Conservation (phyloP, 2,329 filamentous ascomycete species). For the Diaporthe citri region DNA sequence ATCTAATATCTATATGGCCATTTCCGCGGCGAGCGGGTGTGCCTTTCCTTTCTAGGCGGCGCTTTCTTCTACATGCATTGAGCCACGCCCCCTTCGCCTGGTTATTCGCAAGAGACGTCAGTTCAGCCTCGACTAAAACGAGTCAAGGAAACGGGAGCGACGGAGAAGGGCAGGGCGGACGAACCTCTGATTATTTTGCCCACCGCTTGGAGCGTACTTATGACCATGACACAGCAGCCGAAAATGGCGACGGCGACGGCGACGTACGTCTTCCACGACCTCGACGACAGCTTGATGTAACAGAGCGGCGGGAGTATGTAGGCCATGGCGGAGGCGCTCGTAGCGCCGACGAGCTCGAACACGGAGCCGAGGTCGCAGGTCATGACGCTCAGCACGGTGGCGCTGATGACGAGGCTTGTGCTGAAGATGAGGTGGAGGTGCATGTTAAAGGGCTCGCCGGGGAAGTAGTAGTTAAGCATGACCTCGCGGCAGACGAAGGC, state of each 20-base stretch:
- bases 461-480: slow-evolving; percentile 87
- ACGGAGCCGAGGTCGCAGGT: slow-evolving; percentile 95
- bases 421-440: slow-evolving; percentile 90
- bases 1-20: slow-evolving; percentile 21
- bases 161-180: not conserved
- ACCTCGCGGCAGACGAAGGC: slow-evolving; percentile 98
- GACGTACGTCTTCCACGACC: slow-evolving; percentile 53
- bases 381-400: slow-evolving; percentile 82
- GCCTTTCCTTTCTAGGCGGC: not conserved
- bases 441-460: slow-evolving; percentile 80
- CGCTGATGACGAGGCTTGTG: slow-evolving; percentile 81
- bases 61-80: slow-evolving; percentile 44
- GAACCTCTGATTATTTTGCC: slow-evolving; percentile 48
- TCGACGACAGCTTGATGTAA: slow-evolving; percentile 90
- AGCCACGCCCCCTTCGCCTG: slow-evolving; percentile 46
- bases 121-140: not conserved
- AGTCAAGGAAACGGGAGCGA: too few species aligned
- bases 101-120: not conserved
- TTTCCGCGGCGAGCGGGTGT: not conserved
- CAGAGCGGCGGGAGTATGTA: slow-evolving; percentile 96
- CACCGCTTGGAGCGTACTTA: slow-evolving; percentile 48
- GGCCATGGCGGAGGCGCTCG: slow-evolving; percentile 91
- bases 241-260: slow-evolving; percentile 47
- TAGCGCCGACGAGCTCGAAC: slow-evolving; percentile 96
- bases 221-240: slow-evolving; percentile 48